Percentiles rank a stretch among this genome's conserved stretches.
phyloP scores from a whole-genome alignment of 1,139 yeast species.

The Ogataea hybrid region DNA sequence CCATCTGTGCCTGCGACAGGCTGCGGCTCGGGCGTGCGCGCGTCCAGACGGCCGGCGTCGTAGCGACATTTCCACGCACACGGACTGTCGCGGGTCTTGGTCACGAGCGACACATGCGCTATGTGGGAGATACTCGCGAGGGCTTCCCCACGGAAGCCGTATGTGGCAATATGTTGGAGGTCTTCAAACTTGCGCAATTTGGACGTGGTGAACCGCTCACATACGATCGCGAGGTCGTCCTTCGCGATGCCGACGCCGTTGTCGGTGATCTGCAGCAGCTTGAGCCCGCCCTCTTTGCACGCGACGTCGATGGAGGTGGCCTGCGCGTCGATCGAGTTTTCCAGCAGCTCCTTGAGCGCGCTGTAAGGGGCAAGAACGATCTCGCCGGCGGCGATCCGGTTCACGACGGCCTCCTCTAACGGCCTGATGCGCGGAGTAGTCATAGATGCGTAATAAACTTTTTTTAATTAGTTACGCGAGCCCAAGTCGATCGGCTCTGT shows the following conservation, averaged over 20 bases:
- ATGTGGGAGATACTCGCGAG: constrained; percentile 60
- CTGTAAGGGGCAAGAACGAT: constrained; percentile 92
- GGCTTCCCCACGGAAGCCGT: constrained; percentile 65
- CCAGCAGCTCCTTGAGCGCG: constrained; percentile 55
- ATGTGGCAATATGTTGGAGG: constrained; percentile 46
- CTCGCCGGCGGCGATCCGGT: constrained; percentile 96
- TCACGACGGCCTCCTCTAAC: constrained; percentile 69
- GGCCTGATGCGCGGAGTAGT: constrained; percentile 32
- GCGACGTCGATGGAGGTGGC: constrained; percentile 48
- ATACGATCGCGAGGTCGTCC: constrained; percentile 46
- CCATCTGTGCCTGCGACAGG: constrained; percentile 89
- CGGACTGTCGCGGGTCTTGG: constrained; percentile 58
- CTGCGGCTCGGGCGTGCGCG: constrained; percentile 45
- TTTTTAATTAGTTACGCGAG: not conserved
- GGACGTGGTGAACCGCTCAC: constrained; percentile 60
- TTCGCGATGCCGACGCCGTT: constrained; percentile 50
- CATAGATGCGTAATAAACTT: not conserved
- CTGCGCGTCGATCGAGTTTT: constrained; percentile 53
- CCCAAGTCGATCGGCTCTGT: constrained; percentile 6
- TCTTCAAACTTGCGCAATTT: constrained; percentile 50
- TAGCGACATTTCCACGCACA: constrained; percentile 73
- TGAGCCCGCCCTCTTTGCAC: constrained; percentile 55
- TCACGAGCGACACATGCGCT: constrained; percentile 70
- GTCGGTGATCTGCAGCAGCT: constrained; percentile 51
- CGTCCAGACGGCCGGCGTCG: constrained; percentile 55